Evolutionary conservation across 1,284 basidiomycete species (phyloP).

Genomic region (Phellinidium pouzarii): DNA sequence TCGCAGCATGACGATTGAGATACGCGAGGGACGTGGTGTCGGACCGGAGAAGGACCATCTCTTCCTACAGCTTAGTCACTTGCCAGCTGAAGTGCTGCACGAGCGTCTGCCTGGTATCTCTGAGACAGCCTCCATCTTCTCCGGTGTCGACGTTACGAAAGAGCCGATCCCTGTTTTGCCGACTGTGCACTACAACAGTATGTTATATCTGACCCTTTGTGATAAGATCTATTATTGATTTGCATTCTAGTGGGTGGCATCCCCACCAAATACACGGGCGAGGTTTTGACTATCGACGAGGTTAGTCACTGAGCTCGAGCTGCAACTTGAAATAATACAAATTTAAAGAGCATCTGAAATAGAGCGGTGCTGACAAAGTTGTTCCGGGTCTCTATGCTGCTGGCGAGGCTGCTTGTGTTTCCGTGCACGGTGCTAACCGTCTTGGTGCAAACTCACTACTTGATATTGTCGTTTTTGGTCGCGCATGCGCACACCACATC

Average conservation of each 20-base stretch:
- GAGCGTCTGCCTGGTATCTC: slow-evolving; percentile 99
- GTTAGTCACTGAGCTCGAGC: slow-evolving; percentile 24
- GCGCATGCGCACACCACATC: slow-evolving; percentile 98
- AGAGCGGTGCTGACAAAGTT: slow-evolving; percentile 86
- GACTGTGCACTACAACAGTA: slow-evolving; percentile 94
- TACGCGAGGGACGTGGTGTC: slow-evolving; percentile 98
- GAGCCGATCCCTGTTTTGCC: slow-evolving; percentile 97
- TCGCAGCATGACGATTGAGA: slow-evolving; percentile 98
- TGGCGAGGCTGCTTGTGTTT: slow-evolving; percentile 98
- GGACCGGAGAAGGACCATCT: slow-evolving; percentile 98
- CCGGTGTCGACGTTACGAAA: slow-evolving; percentile 99
- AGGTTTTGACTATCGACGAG: slow-evolving; percentile 84
- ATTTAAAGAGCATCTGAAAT: neutral
- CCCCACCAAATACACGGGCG: slow-evolving; percentile 97
- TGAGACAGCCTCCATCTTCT: slow-evolving; percentile 98
- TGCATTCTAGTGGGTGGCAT: slow-evolving; percentile 88
- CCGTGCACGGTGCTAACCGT: slow-evolving; percentile 99
- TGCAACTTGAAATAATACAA: neutral
- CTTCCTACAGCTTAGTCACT: slow-evolving; percentile 95
- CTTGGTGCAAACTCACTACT: slow-evolving; percentile 98
- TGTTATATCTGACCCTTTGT: slow-evolving; percentile 27
- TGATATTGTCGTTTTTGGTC: slow-evolving; percentile 99
- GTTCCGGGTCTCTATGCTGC: slow-evolving; percentile 98
- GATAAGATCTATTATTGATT: slow-evolving; percentile 17
- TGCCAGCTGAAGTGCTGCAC: slow-evolving; percentile 93